phyloP scores from a whole-genome alignment of 805 yeast species.

The Tetrapisispora nanseiensis region DNA sequence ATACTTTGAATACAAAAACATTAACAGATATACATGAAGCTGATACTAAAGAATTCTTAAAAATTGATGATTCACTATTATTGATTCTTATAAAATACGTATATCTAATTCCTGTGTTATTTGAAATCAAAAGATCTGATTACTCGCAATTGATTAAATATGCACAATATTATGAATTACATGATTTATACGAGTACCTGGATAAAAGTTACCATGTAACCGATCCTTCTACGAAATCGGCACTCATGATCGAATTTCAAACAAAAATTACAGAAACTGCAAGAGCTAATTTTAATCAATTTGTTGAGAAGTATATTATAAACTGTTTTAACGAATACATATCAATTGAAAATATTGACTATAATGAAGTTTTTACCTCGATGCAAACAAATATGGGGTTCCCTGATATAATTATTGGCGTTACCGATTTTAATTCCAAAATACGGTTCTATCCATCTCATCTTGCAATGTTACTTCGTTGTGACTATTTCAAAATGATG shows the following conservation, averaged over 20 bases:
- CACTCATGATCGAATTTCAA: conserved; percentile 28
- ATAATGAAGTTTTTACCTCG: neutral
- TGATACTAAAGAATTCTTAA: neutral
- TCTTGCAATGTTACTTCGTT: conserved; percentile 47
- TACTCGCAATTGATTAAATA: conserved; percentile 22
- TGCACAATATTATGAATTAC: conserved; percentile 30
- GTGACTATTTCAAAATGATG: conserved; percentile 57
- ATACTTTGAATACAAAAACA: neutral
- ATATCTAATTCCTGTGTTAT: conserved; percentile 34
- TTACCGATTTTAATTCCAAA: conserved; percentile 20
- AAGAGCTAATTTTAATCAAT: conserved; percentile 16
- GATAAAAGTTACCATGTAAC: conserved; percentile 22
- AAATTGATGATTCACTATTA: conserved; percentile 12
- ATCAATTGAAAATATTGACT: neutral
- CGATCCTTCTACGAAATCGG: conserved; percentile 27
- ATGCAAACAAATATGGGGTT: conserved; percentile 8
- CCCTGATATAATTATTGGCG: conserved; percentile 43
- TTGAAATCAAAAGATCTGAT: conserved; percentile 28
- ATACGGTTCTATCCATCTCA: conserved; percentile 50
- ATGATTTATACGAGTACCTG: conserved; percentile 32
- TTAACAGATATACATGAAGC: neutral
- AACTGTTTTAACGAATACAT: neutral
- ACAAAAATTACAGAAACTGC: conserved; percentile 24
- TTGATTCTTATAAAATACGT: conserved; percentile 26
- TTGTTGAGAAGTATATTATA: conserved; percentile 19